Percentiles rank a stretch among this genome's conserved stretches.
phyloP scores from a whole-genome alignment of 345 rosid genomes.

The Syzygium grande region DNA sequence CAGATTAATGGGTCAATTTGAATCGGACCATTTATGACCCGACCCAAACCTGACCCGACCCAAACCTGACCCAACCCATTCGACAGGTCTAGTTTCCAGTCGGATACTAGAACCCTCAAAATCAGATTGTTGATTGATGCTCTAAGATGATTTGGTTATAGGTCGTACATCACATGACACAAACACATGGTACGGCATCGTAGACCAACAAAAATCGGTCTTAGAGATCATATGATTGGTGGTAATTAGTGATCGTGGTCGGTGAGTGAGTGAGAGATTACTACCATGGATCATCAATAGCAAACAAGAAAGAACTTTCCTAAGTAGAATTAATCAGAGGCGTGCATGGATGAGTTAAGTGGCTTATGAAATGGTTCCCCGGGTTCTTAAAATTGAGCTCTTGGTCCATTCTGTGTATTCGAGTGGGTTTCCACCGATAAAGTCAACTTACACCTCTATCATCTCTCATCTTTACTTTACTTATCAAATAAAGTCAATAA shows the following conservation, averaged over 20 bases:
- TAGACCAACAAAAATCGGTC: neutral
- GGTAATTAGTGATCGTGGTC: neutral
- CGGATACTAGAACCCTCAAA: neutral
- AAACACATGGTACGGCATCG: neutral
- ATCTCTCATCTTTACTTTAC: neutral
- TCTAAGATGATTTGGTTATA: neutral
- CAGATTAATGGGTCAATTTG: too few species aligned
- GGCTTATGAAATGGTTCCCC: neutral
- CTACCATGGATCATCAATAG: neutral
- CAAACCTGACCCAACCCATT: too few species aligned
- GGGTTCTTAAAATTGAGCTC: neutral
- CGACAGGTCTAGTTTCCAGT: too few species aligned
- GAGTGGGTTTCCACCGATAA: neutral
- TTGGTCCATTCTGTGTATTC: neutral
- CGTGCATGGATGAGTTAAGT: neutral
- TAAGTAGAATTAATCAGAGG: neutral
- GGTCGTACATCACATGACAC: neutral
- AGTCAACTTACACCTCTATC: neutral
- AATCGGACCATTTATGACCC: too few species aligned
- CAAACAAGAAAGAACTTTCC: neutral
- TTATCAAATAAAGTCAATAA: neutral
- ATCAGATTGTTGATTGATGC: neutral
- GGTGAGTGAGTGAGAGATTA: neutral
- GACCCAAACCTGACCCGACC: too few species aligned
- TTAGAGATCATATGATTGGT: neutral